A percentile compares a stretch with the other conserved stretches of the same genome.
phyloP scores from a whole-genome alignment of 192 early-diverging fungal genomes.

The Linnemannia zychae region DNA sequence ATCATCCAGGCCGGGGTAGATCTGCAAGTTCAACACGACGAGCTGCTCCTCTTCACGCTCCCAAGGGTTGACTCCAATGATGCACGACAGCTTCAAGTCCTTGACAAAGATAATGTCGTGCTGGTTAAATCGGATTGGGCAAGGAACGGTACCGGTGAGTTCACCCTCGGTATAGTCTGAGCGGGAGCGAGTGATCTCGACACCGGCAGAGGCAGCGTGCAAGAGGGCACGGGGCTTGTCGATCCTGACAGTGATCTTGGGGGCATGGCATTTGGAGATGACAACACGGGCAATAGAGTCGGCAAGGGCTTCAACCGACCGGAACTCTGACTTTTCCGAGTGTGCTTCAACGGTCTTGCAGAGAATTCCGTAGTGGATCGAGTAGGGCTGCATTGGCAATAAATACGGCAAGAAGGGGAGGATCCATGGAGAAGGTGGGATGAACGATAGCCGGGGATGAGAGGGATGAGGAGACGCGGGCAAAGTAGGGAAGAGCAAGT shows the following conservation, averaged over 20 bases:
- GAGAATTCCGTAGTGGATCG: slow-evolving; percentile 88
- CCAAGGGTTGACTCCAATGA: slow-evolving; percentile 97
- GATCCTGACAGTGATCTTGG: slow-evolving; percentile 76
- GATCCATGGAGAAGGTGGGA: no score
- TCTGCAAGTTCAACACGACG: slow-evolving; percentile 84
- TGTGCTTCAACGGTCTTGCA: slow-evolving; percentile 82
- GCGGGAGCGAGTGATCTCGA: slow-evolving; percentile 87
- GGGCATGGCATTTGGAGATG: slow-evolving; percentile 73
- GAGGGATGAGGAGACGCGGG: not conserved
- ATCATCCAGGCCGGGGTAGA: slow-evolving; percentile 66
- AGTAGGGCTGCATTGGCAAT: slow-evolving; percentile 58
- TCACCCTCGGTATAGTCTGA: slow-evolving; percentile 52
- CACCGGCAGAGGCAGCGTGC: slow-evolving; percentile 89
- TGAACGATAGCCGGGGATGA: slow-evolving; percentile 1
- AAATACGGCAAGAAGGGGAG: not conserved
- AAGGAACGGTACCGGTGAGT: slow-evolving; percentile 37
- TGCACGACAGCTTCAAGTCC: slow-evolving; percentile 81
- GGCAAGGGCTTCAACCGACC: slow-evolving; percentile 81
- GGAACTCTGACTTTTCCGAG: slow-evolving; percentile 78
- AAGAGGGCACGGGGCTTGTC: slow-evolving; percentile 93
- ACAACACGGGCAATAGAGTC: slow-evolving; percentile 73
- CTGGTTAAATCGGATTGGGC: slow-evolving; percentile 54
- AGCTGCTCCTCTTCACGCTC: slow-evolving; percentile 95
- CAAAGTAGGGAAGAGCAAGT: not conserved
- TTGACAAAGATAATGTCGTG: slow-evolving; percentile 91